Conservation (phyloP, 208 protist species). For the Vickermania spadyakhi region DNA sequence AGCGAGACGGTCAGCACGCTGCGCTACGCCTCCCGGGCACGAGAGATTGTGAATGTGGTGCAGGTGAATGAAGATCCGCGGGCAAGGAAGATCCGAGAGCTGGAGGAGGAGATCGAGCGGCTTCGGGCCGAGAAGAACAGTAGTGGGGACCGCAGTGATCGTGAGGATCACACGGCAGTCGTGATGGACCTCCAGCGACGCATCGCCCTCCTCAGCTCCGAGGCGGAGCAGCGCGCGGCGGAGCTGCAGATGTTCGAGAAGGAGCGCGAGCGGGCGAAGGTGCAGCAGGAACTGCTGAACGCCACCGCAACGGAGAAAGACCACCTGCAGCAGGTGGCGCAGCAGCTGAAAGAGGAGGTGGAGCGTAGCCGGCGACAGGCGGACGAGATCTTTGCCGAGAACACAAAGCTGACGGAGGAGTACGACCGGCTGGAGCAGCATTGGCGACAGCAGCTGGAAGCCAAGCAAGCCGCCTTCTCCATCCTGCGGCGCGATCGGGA, state of each 20-base stretch:
- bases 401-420: neutral
- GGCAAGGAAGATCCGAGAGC: slow-evolving; percentile 42
- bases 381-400: neutral
- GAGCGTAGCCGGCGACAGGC: slow-evolving; percentile 7
- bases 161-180: slow-evolving; percentile 51
- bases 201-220: slow-evolving; percentile 7
- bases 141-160: slow-evolving; percentile 5
- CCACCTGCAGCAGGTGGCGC: slow-evolving; percentile 1
- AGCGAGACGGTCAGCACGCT: slow-evolving; percentile 52
- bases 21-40: slow-evolving; percentile 63
- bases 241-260: slow-evolving; percentile 9
- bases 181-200: slow-evolving; percentile 10
- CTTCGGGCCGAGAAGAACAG: slow-evolving; percentile 13
- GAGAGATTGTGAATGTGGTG: slow-evolving; percentile 50
- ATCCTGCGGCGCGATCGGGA: neutral
- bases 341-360: slow-evolving; percentile 15
- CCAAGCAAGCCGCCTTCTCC: neutral
- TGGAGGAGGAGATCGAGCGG: slow-evolving; percentile 47
- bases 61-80: slow-evolving; percentile 56
- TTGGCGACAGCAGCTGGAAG: neutral
- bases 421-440: neutral
- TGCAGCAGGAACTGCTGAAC: slow-evolving; percentile 13
- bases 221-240: slow-evolving; percentile 11
- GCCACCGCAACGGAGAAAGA: slow-evolving; percentile 15
- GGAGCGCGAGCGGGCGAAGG: slow-evolving; percentile 12